Evolutionary conservation across 768 basidiomycete genomes (phyloP), one percentile per base, ranked within the genome.

Genomic region (Kwoniella bestiolae): DNA sequence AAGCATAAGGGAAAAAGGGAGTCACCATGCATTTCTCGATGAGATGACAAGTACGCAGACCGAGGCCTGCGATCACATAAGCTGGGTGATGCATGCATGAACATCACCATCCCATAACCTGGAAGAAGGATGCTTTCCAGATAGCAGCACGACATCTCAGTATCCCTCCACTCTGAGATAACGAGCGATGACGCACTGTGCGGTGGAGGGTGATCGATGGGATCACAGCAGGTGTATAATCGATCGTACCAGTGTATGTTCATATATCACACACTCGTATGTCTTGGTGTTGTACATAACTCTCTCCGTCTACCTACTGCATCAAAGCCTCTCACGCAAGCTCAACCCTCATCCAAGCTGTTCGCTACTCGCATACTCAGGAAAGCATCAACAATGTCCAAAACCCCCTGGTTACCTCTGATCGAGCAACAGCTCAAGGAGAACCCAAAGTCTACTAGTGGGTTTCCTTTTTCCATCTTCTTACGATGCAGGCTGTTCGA

Each of bases 361-460:
- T 63, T 38, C 51, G 11, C 34, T 18, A 56, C 62, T 26, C 26
- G 34, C 47, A 12, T 66, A 11, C 56, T 51, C 0, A 32, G 65
- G 14, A 26, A 31, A 32, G 11, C 31, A 5, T 3, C 4, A 35
- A 52, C 32, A 4, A 60, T 60, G 65, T 66, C 65, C 29, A 66
- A 66, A 34, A 57, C 65, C 8, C 56, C 64, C 1, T 73, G 72
- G 72, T 60, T 70, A 60, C 56, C 66, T 14, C 51, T 62, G 2
- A 56, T 70, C 56, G 69, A 73, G 52, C 63, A 67, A 35, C 69
- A 67, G 59, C 51, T 73, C 56, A 70, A 76, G 58, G 68, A 72
- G 57, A 68, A 77, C 45, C 73, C 69, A 8, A 69, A 74, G 34
- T 58, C 44, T 23, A 66, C 56, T 29, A 65, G 76, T 78, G 58